These are phyloP conservation scores for Linum usitatissimum DNA, from an alignment of 345 rosid genomes.

Conservation along the genomic window DNA sequence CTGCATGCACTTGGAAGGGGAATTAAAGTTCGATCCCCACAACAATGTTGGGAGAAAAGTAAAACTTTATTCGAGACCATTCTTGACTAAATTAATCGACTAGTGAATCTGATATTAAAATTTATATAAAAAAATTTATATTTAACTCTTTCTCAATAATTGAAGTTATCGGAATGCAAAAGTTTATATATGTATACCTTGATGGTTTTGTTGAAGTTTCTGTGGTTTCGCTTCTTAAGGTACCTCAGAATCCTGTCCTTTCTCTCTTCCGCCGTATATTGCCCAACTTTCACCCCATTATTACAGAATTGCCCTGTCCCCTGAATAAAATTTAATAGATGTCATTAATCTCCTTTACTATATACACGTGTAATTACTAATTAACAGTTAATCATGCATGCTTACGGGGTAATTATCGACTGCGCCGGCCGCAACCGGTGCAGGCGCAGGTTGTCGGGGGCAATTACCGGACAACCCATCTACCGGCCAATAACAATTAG, in stretches of 20 bases:
- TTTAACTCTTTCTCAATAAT: no score
- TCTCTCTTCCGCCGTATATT: slow-evolving; percentile 75
- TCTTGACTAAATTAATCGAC: no score
- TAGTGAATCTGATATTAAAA: no score
- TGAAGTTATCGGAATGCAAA: no score
- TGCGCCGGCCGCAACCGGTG: not conserved
- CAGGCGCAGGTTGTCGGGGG: not conserved
- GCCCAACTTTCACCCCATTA: slow-evolving; percentile 42
- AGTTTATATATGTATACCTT: slow-evolving; percentile 41
- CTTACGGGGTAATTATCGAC: not conserved
- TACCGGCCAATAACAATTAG: not conserved
- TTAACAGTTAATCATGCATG: not conserved
- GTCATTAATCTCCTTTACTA: no score
- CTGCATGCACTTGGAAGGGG: no score
- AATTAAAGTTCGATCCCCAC: no score
- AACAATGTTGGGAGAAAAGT: no score
- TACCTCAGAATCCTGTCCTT: slow-evolving; percentile 78
- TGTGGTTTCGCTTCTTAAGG: slow-evolving; percentile 79
- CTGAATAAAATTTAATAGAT: slow-evolving; percentile 12
- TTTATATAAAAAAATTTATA: no score
- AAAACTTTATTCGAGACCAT: no score
- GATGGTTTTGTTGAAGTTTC: slow-evolving; percentile 88
- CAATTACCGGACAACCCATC: not conserved
- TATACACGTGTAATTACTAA: no score
- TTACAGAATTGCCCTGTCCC: slow-evolving; percentile 33